phyloP scores from a whole-genome alignment of 139 green algal genomes.

The Ettlia oleoabundans region DNA sequence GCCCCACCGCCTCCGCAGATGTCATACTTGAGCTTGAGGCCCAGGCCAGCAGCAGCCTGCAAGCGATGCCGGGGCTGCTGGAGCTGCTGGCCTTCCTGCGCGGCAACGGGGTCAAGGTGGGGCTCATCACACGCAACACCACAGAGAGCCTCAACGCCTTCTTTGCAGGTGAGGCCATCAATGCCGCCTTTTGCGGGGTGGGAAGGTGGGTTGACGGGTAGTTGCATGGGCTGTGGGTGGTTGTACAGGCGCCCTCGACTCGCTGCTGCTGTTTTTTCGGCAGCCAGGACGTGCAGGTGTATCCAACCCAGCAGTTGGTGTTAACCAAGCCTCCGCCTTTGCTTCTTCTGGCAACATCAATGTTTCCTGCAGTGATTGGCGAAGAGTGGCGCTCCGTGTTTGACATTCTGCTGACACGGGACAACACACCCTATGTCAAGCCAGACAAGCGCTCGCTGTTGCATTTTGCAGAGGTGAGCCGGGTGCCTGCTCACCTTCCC shows the following conservation, averaged over 20 bases:
- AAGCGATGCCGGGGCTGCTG: slow-evolving; percentile 55
- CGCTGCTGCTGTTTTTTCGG: no score
- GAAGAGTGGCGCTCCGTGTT: slow-evolving; percentile 64
- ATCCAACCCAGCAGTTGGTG: no score
- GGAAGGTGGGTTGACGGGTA: not conserved
- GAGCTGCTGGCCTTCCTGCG: slow-evolving; percentile 47
- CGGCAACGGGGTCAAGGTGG: slow-evolving; percentile 31
- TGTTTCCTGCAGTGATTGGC: slow-evolving; percentile 51
- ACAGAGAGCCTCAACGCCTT: slow-evolving; percentile 62
- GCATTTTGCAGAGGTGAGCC: slow-evolving; percentile 68
- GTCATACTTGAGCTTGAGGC: slow-evolving; percentile 80
- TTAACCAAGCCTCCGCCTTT: no score
- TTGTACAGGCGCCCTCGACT: no score
- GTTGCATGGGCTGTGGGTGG: not conserved
- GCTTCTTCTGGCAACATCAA: no score
- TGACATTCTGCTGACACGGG: slow-evolving; percentile 64
- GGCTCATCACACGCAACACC: slow-evolving; percentile 80
- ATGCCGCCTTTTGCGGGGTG: not conserved
- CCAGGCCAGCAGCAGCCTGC: slow-evolving; percentile 45
- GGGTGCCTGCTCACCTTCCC: no score
- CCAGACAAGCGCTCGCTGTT: slow-evolving; percentile 71
- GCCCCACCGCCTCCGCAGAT: no score
- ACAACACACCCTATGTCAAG: slow-evolving; percentile 72
- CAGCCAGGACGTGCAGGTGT: no score
- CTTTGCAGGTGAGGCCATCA: slow-evolving; percentile 37